Evolutionary conservation across 2,329 filamentous ascomycete genomes (phyloP).

Genomic region (Pseudogymnoascus sp.): DNA sequence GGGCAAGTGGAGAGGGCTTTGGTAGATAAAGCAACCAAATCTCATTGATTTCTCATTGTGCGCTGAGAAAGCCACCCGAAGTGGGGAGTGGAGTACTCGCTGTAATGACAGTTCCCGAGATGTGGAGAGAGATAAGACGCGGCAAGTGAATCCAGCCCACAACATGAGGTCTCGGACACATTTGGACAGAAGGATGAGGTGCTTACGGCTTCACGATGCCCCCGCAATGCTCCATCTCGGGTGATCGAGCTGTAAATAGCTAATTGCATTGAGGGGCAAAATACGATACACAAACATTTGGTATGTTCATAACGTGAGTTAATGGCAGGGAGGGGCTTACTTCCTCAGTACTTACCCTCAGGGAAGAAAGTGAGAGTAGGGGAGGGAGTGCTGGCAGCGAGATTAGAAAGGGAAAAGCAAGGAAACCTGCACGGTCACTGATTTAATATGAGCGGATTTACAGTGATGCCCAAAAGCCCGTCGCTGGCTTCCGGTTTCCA

Average conservation of each 20-base stretch:
- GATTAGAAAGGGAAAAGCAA: neutral
- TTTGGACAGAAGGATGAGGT: neutral
- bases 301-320: neutral
- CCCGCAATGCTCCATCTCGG: neutral
- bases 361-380: neutral
- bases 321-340: neutral
- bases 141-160: neutral
- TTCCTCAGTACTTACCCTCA: neutral
- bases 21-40: neutral
- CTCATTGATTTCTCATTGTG: neutral
- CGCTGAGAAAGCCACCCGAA: neutral
- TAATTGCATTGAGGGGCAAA: constrained; percentile 4
- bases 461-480: neutral
- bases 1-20: constrained; percentile 3
- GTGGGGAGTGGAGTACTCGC: neutral
- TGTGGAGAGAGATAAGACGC: constrained; percentile 7
- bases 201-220: neutral
- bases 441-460: constrained; percentile 2
- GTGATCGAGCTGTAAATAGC: constrained; percentile 1
- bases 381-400: neutral
- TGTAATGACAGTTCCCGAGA: constrained; percentile 6
- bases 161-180: constrained; percentile 4
- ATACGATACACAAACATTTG: constrained; percentile 1
- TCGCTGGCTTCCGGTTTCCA: neutral
- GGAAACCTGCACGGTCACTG: neutral